These are phyloP conservation scores for Didymella pinodella DNA, from an alignment of 2,329 filamentous ascomycete genomes.

Conservation along the genomic window DNA sequence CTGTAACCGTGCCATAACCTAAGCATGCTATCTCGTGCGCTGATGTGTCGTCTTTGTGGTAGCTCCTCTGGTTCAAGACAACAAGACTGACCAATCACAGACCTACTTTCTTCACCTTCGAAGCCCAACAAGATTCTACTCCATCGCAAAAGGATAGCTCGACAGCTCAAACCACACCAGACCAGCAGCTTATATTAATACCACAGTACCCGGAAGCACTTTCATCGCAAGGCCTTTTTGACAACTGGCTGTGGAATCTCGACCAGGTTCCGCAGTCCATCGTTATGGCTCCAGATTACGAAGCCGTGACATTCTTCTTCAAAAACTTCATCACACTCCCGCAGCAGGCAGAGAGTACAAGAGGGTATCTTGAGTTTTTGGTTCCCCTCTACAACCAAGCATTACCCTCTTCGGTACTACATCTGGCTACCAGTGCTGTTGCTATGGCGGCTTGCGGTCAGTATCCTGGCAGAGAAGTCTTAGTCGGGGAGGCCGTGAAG, in stretches of 20 bases:
- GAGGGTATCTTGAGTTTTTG: conserved; percentile 51
- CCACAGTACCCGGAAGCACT: conserved; percentile 23
- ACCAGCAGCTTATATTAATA: conserved; percentile 34
- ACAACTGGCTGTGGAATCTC: conserved; percentile 45
- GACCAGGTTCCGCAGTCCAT: conserved; percentile 40
- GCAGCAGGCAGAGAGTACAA: conserved; percentile 48
- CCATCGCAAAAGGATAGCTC: conserved; percentile 5
- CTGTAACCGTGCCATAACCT: neutral
- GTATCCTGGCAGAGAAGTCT: conserved; percentile 47
- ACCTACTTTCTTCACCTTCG: conserved; percentile 8
- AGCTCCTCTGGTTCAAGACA: neutral
- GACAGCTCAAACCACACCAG: conserved; percentile 9
- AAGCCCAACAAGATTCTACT: conserved; percentile 1
- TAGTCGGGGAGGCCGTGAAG: conserved; percentile 45
- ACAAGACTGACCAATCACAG: conserved; percentile 6
- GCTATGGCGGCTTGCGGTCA: conserved; percentile 50
- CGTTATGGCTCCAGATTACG: conserved; percentile 44
- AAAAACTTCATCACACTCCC: conserved; percentile 52
- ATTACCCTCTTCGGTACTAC: conserved; percentile 47
- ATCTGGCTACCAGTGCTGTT: conserved; percentile 52
- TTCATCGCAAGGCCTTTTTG: conserved; percentile 29
- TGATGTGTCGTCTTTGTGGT: neutral
- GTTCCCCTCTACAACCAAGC: conserved; percentile 50
- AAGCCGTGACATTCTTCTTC: conserved; percentile 54
- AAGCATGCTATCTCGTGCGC: neutral